Evolutionary conservation across 164 flowering plant genomes (phyloP).

Genomic region (Vitis amurensis): DNA sequence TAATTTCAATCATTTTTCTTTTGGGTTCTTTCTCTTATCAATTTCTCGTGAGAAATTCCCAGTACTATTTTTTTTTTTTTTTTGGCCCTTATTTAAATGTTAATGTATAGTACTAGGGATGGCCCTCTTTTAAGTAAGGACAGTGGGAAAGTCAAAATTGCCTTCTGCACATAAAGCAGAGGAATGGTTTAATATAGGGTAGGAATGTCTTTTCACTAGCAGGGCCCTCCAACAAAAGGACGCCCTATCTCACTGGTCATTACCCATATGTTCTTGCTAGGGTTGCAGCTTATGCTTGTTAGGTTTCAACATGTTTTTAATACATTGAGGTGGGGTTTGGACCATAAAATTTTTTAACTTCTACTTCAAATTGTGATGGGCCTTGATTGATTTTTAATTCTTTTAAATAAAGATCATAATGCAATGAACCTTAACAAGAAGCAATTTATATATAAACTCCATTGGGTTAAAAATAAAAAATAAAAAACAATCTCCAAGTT

Average conservation of each 20-base stretch:
- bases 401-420: no score
- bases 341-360: no score
- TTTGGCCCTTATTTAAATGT: no score
- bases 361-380: no score
- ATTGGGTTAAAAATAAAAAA: no score
- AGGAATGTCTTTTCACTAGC: slow-evolving; percentile 6
- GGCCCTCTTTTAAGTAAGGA: slow-evolving; percentile 6
- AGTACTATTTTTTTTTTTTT: background rate
- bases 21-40: background rate
- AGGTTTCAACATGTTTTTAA: no score
- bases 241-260: background rate
- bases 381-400: no score
- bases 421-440: no score
- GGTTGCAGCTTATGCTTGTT: no score
- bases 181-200: background rate
- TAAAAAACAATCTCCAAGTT: no score
- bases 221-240: background rate
- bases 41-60: slow-evolving; percentile 4
- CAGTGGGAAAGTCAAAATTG: slow-evolving; percentile 14
- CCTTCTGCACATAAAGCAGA: background rate
- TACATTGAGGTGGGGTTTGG: no score
- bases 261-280: slow-evolving; percentile 6
- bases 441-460: no score
- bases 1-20: slow-evolving; percentile 1
- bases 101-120: slow-evolving; percentile 1